Conservation (phyloP, 768 basidiomycete genomes). For the Boletus edulis region DNA sequence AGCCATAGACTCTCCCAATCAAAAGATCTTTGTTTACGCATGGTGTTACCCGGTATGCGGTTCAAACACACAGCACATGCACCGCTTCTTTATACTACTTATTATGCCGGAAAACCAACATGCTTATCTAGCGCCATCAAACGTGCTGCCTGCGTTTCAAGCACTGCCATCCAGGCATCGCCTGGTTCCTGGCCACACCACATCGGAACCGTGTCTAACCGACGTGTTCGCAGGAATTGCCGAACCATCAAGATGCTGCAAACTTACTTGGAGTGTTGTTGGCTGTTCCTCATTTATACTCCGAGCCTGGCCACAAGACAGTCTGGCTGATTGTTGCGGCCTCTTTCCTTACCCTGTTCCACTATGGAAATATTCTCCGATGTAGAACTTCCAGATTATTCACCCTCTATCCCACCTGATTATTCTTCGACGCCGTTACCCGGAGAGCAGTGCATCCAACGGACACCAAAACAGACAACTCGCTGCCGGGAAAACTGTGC, state of each 20-base stretch:
- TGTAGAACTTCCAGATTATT: conserved; percentile 47
- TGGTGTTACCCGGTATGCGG: too few relatives aligned
- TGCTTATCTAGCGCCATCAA: background rate
- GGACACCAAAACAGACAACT: conserved; percentile 33
- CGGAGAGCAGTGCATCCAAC: conserved; percentile 54
- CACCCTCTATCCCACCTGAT: conserved; percentile 51
- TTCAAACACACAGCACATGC: conserved; percentile 1
- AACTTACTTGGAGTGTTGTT: background rate
- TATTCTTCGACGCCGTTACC: conserved; percentile 55
- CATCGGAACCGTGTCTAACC: conserved; percentile 1
- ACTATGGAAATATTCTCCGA: conserved; percentile 14
- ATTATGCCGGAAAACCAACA: too few relatives aligned
- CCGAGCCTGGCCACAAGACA: background rate
- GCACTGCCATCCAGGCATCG: conserved; percentile 15
- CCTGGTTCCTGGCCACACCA: conserved; percentile 12
- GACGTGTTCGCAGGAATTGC: background rate
- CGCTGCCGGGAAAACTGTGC: conserved; percentile 17
- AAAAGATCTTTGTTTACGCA: background rate
- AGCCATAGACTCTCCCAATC: too few relatives aligned
- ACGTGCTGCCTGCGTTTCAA: conserved; percentile 3
- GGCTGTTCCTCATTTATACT: conserved; percentile 25
- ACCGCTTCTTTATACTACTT: conserved; percentile 1
- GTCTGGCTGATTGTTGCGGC: background rate
- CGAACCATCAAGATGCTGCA: conserved; percentile 5
- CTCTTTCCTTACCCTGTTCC: background rate